Percentiles rank a stretch among this genome's conserved stretches.
Conservation (phyloP, 352 stramenopile species). For the Globisporangium apiculatum region DNA sequence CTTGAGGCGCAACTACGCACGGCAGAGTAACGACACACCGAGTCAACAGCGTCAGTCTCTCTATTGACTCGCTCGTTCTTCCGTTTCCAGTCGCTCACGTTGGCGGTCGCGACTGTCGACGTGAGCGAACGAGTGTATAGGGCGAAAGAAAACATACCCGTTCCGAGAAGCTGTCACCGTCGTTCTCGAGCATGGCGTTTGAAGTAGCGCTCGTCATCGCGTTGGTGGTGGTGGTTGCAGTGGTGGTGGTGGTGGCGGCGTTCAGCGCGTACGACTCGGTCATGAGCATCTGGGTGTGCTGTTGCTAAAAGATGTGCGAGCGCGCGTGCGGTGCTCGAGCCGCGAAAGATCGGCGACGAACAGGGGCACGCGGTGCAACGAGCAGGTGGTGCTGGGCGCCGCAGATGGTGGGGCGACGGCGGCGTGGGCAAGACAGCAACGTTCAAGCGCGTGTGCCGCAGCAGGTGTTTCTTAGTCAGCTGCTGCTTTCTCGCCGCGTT, state of each 20-base stretch:
- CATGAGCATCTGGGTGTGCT: background rate
- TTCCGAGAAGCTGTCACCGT: constrained; percentile 51
- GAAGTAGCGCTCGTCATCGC: constrained; percentile 3
- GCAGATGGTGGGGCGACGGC: background rate
- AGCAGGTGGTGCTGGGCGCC: background rate
- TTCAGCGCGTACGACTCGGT: background rate
- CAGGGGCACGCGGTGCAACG: background rate
- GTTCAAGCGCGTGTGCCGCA: too few species aligned
- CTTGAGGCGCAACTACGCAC: constrained; percentile 56
- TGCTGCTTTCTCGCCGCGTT: constrained; percentile 11
- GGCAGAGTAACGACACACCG: background rate
- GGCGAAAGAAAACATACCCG: constrained; percentile 19
- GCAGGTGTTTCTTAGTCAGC: constrained; percentile 21
- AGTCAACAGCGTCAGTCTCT: too few species aligned
- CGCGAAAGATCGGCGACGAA: background rate
- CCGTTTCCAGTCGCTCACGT: too few species aligned
- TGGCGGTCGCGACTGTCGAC: too few species aligned
- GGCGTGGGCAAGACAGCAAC: too few species aligned
- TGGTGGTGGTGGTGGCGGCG: background rate
- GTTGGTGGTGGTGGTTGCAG: background rate
- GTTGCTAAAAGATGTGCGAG: background rate
- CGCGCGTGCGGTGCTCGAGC: background rate
- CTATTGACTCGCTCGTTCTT: too few species aligned
- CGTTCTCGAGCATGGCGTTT: constrained; percentile 27
- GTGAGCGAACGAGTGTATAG: background rate